Percentiles rank a stretch among this genome's conserved stretches.
Evolutionary conservation across 495 filamentous ascomycete species (phyloP).

Genomic region (Collariella sp.): DNA sequence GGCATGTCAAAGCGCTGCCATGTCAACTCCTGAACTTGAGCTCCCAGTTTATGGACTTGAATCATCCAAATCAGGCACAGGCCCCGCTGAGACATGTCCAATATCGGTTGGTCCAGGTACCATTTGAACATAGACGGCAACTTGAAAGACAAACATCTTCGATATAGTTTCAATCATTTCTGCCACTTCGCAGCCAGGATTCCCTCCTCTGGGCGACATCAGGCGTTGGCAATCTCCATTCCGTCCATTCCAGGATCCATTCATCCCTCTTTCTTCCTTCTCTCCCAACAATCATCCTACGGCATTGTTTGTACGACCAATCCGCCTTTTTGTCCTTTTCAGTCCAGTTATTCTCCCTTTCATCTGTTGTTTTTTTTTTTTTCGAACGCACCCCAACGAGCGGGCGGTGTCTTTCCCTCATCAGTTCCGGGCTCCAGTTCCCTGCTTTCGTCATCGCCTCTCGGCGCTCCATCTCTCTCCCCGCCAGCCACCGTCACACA

Average conservation of each 20-base stretch:
- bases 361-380: not conserved
- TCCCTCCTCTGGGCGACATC: too few species aligned
- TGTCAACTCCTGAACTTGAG: not conserved
- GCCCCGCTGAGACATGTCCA: not conserved
- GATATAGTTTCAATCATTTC: too few species aligned
- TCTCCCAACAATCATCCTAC: too few species aligned
- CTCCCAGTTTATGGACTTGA: not conserved
- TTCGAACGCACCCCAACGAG: constrained; percentile 1
- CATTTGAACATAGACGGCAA: too few species aligned
- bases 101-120: too few species aligned
- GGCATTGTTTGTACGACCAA: too few species aligned
- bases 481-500: constrained; percentile 5
- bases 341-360: not conserved
- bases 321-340: too few species aligned
- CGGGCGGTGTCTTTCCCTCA: constrained; percentile 7
- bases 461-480: not conserved
- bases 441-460: not conserved
- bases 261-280: not conserved
- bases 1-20: constrained; percentile 6
- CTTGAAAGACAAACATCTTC: too few species aligned
- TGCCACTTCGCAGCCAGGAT: too few species aligned
- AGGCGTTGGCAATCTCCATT: too few species aligned
- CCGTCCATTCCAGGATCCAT: not conserved
- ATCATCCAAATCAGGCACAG: not conserved
- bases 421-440: not conserved